Evolutionary conservation across 2,329 filamentous ascomycete genomes (phyloP).

Genomic region (Hypoxylon sp.): DNA sequence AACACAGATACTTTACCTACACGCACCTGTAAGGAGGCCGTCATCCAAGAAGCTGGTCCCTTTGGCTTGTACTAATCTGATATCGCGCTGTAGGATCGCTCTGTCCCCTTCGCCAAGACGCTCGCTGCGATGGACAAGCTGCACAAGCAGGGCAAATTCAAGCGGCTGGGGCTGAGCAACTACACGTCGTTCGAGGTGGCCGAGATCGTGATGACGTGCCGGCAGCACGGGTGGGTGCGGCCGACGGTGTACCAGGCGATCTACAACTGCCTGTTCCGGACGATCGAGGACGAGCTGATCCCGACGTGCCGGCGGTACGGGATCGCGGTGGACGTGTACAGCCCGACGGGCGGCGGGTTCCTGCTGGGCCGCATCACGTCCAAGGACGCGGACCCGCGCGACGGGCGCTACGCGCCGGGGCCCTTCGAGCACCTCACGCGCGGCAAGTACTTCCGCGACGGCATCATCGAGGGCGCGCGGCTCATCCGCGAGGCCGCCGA

Average conservation of each 20-base stretch:
- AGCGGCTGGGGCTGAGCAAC: constrained; percentile 79
- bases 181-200: constrained; percentile 87
- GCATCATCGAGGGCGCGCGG: constrained; percentile 65
- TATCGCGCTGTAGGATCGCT: constrained; percentile 54
- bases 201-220: constrained; percentile 80
- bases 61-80: background rate
- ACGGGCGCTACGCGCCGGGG: constrained; percentile 68
- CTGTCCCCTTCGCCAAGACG: constrained; percentile 77
- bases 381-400: constrained; percentile 64
- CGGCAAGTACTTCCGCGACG: constrained; percentile 73
- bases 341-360: constrained; percentile 79
- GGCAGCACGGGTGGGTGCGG: constrained; percentile 79
- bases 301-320: constrained; percentile 77
- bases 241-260: constrained; percentile 86
- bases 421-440: constrained; percentile 59
- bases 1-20: constrained; percentile 71
- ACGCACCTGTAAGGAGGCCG: constrained; percentile 57
- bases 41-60: constrained; percentile 43
- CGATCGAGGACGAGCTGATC: constrained; percentile 76
- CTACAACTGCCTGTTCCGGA: constrained; percentile 80
- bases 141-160: constrained; percentile 84
- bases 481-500: constrained; percentile 71
- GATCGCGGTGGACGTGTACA: constrained; percentile 81
- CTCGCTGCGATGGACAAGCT: constrained; percentile 77
- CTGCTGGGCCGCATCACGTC: constrained; percentile 79